Evolutionary conservation across 2,329 filamentous ascomycete species (phyloP), one percentile per base, ranked within the genome.

Genomic region (Cercospora canescens): DNA sequence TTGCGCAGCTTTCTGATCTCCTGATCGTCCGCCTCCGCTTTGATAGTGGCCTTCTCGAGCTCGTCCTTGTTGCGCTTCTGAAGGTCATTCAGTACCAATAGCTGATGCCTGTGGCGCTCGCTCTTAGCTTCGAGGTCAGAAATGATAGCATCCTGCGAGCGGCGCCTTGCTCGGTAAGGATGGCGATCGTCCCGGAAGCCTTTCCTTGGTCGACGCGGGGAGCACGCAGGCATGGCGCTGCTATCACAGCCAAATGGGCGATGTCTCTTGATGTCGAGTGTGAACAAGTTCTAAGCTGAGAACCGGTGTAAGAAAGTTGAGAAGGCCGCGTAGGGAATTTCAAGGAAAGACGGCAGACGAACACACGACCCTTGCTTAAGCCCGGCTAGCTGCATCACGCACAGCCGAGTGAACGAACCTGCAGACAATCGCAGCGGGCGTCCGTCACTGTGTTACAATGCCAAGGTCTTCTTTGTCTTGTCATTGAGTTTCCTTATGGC

Each of bases 1-100:
- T 63, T 32, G n/a, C 60, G 54, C 28, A 55, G 67, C 24, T 45
- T 60, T 18, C 32, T 48, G 35, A 68, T 66, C 28, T 66, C 67
- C 21, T 32, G 11, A 30, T 65, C 61, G 50, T 50, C 35, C 7
- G 45, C 60, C n/a, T 45, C 34, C 12, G 56, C 55, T 55, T 60
- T 60, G 45, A 48, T 28, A 6, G 52, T 39, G 30, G 41, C 39
- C 28, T 55, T 62, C 34, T 56, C 32, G 14, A 56, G 28, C 34
- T 62, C 60, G 16, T 39, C 50, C 34, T 30, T 39, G 16, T 56
- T n/a, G 18, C 35, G n/a, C 30, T 5, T 55, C 14, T 28, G 45
- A 2, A 26, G 11, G 11, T 37, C 11, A 24, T 62, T 34, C 21
- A 62, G 34, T 9, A 11, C 14, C 9, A 50, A 32, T 6, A 62